Evolutionary conservation across 345 rosid genomes (phyloP), one percentile per base, ranked within the genome.

Genomic region (Pistacia atlantica): DNA sequence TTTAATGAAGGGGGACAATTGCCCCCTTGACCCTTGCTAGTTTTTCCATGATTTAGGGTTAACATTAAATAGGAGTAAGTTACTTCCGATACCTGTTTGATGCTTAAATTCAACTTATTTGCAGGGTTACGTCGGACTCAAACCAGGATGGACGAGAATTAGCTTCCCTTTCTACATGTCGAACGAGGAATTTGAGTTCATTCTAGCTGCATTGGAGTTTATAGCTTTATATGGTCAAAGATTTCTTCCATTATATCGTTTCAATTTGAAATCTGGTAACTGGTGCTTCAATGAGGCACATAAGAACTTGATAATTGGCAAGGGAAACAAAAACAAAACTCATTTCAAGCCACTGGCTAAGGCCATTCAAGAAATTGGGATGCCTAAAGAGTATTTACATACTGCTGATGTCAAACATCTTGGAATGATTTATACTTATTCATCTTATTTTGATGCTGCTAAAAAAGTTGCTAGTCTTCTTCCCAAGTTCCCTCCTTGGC

Each of bases 111-210:
- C 42, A 38, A 38, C 42, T 52, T 52, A 3, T 52, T 52, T 52
- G 56, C 1, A 52, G 14, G 56, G 56, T 52, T 52, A 11, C 8
- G 16, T 13, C 2, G 56, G 56, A 52, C 16, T 52, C 11, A 52
- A 52, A 52, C 56, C 56, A 3, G 56, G 56, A 52, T 52, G 56
- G 56, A 52, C 56, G 1, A 12, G 56, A 52, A 52, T 52, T 52
- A 13, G 56, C 56, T 52, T 52, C 56, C 56, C 56, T 3, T 52
- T 11, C 56, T 52, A 52, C 56, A 52, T 52, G 56, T 52, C 56
- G 4, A 52, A 52, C 17, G 85, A 85, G 79, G 89, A 87, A 59
- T 87, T 87, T 5, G 87, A 90, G 75, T 90, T 83, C 81, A 84
- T 87, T 25, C 76, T 88, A 0, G 80, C 86, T 0, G 85, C 92